These are phyloP conservation scores for Phytophthora sp. DNA, from an alignment of 352 stramenopile species.

Conservation along the genomic window DNA sequence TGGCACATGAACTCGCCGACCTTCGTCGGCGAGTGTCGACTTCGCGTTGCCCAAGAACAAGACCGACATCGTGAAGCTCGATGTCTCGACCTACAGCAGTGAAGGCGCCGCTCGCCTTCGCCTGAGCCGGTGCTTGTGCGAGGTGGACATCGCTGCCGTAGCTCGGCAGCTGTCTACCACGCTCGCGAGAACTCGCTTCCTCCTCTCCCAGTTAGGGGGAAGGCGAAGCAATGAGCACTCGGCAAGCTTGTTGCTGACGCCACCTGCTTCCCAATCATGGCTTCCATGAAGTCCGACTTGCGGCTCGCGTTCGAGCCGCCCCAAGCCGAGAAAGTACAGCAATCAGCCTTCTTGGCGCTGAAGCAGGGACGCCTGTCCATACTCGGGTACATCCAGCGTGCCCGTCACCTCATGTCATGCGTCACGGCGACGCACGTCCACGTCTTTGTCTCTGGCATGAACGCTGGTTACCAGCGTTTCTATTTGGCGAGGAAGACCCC, in stretches of 20 bases:
- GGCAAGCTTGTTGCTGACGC: constrained; percentile 12
- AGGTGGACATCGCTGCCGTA: too few species aligned
- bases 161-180: too few species aligned
- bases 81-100: too few species aligned
- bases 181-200: too few species aligned
- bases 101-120: too few species aligned
- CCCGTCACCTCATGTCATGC: not conserved
- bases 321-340: constrained; percentile 1
- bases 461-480: constrained; percentile 17
- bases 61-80: too few species aligned
- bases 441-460: too few species aligned
- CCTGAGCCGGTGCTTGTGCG: too few species aligned
- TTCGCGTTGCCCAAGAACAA: too few species aligned
- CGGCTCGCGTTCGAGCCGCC: constrained; percentile 19
- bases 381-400: constrained; percentile 24
- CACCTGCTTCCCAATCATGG: constrained; percentile 17
- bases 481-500: constrained; percentile 15
- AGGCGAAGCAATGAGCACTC: constrained; percentile 17
- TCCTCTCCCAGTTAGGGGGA: not conserved
- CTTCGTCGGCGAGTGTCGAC: too few species aligned
- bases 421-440: too few species aligned
- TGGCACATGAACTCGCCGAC: too few species aligned
- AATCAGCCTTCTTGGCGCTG: constrained; percentile 7
- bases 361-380: constrained; percentile 14
- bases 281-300: constrained; percentile 3